phyloP scores from a whole-genome alignment of 257 asterid genomes.

The Jacaranda copaia region DNA sequence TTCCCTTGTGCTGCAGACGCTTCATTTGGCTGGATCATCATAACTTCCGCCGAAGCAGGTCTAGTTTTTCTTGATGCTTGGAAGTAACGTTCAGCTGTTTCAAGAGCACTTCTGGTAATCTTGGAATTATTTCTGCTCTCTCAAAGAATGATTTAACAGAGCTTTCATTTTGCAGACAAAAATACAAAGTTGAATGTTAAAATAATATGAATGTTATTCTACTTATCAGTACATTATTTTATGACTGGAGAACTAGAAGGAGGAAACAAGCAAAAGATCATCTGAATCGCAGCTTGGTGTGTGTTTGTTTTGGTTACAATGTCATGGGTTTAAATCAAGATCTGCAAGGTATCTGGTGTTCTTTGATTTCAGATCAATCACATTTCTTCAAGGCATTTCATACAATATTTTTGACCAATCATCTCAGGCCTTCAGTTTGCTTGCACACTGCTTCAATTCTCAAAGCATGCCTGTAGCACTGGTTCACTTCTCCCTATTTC shows the following conservation, averaged over 20 bases:
- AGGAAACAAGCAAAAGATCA: not conserved
- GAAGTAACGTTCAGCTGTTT: constrained; percentile 61
- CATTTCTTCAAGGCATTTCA: constrained; percentile 2
- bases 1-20: constrained; percentile 53
- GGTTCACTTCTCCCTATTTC: not conserved
- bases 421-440: not conserved
- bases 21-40: constrained; percentile 76
- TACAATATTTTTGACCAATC: not conserved
- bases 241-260: not conserved
- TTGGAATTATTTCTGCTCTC: constrained; percentile 10
- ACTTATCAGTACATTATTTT: not conserved
- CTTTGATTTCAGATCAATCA: not conserved
- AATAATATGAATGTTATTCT: not conserved
- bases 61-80: constrained; percentile 82
- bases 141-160: not conserved
- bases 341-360: not conserved
- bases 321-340: not conserved
- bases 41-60: constrained; percentile 91
- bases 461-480: not conserved
- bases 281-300: not conserved
- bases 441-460: not conserved
- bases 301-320: not conserved
- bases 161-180: not conserved
- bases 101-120: not conserved
- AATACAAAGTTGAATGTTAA: not conserved